A percentile compares a stretch with the other conserved stretches of the same genome.
Evolutionary conservation across 2,329 filamentous ascomycete species (phyloP).

Genomic region (Fusarium palustre): DNA sequence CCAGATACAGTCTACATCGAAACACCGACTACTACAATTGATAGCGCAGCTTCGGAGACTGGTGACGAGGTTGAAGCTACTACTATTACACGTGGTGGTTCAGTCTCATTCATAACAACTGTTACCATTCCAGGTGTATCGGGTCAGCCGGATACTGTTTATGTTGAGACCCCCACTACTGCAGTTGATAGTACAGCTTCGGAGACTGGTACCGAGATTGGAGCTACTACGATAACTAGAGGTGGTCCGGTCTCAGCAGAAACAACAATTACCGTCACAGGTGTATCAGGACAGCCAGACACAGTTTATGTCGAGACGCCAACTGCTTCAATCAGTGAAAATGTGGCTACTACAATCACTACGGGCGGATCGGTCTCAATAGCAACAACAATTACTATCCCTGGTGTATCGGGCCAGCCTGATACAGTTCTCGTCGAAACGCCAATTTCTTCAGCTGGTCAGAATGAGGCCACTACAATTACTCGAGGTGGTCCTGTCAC

Average conservation of each 20-base stretch:
- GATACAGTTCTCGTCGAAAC: not conserved
- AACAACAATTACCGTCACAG: not conserved
- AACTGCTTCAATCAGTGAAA: not conserved
- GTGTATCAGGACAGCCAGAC: not conserved
- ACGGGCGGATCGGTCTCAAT: not conserved
- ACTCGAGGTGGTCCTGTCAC: not conserved
- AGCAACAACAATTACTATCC: not conserved
- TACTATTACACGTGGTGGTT: conserved; percentile 9
- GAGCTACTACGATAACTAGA: not conserved
- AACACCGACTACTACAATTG: not conserved
- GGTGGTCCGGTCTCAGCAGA: not conserved
- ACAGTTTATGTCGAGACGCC: not conserved
- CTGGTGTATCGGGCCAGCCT: not conserved
- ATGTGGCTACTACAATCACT: not conserved
- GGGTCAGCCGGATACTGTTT: not conserved
- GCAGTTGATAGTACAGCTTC: not conserved
- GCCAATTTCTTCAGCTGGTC: not conserved
- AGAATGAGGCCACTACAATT: not conserved
- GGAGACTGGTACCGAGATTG: rapidly evolving
- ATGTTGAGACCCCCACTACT: not conserved
- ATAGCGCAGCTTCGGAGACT: not conserved
- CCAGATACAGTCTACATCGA: not conserved
- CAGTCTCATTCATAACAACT: not conserved
- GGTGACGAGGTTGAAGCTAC: not conserved
- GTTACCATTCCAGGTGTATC: not conserved